These are phyloP conservation scores for Sporothrix brasiliensis DNA, from an alignment of 2,329 filamentous ascomycete species.

Conservation along the genomic window DNA sequence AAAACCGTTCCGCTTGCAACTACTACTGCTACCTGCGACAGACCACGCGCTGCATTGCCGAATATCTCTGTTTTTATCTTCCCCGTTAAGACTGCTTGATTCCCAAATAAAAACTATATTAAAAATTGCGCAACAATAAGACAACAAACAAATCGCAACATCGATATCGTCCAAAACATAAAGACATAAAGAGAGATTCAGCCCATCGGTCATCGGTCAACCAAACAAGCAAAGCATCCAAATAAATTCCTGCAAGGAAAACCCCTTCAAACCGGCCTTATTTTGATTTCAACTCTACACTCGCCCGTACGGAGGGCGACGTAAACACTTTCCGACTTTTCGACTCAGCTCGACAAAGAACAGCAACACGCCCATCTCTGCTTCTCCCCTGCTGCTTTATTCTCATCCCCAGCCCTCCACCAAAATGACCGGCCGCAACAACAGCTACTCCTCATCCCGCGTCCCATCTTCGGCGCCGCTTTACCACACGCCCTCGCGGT, in stretches of 20 bases:
- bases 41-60: not conserved
- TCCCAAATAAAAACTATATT: not conserved
- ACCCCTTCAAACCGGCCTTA: not conserved
- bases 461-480: constrained; percentile 20
- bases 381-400: not conserved
- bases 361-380: not conserved
- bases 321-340: constrained; percentile 13
- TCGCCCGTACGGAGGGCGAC: constrained; percentile 15
- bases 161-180: not conserved
- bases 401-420: not conserved
- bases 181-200: not conserved
- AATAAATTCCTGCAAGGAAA: not conserved
- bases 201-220: not conserved
- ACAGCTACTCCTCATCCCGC: constrained; percentile 14
- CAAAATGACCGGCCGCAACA: constrained; percentile 21
- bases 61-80: not conserved
- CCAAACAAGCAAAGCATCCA: not conserved
- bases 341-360: not conserved
- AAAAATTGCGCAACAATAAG: not conserved
- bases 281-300: constrained; percentile 7
- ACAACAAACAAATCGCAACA: not conserved
- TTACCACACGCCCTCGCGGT: constrained; percentile 13
- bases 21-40: constrained; percentile 25
- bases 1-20: constrained; percentile 7
- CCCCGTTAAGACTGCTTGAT: constrained; percentile 1